Percentiles rank a stretch among this genome's conserved stretches.
Conservation (phyloP, 2,329 filamentous ascomycete species). For the Colletotrichum horii region DNA sequence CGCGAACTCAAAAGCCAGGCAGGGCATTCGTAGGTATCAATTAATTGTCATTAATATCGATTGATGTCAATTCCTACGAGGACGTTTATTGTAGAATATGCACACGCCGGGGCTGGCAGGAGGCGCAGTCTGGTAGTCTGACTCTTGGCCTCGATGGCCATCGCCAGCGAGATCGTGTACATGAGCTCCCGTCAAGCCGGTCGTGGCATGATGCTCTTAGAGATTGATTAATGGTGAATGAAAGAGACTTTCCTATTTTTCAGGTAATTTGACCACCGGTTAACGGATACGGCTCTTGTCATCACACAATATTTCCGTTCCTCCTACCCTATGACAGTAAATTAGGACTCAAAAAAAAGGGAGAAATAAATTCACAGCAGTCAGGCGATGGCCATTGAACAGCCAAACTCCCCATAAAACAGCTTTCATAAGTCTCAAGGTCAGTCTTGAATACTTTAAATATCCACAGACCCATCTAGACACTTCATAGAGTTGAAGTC, state of each 20-base stretch:
- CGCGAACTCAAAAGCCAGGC: neutral
- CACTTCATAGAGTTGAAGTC: neutral
- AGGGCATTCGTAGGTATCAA: neutral
- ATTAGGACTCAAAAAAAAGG: neutral
- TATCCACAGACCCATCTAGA: neutral
- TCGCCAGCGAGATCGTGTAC: neutral
- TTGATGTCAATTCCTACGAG: neutral
- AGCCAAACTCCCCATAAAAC: neutral
- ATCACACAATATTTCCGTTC: too few species aligned
- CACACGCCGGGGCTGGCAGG: neutral
- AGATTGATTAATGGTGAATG: neutral
- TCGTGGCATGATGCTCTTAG: neutral
- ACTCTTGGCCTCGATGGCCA: neutral
- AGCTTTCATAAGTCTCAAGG: neutral
- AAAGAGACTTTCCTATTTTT: neutral
- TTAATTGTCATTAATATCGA: neutral
- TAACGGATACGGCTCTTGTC: accelerated
- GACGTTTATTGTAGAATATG: neutral
- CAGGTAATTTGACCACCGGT: too few species aligned
- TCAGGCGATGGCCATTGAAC: too few species aligned
- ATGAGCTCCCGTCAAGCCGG: neutral
- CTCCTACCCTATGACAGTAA: too few species aligned
- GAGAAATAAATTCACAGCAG: neutral
- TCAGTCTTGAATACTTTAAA: neutral
- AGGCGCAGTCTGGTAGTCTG: neutral